These are phyloP conservation scores for Pterocarpus santalinus DNA, from an alignment of 306 rosid species.

Conservation along the genomic window DNA sequence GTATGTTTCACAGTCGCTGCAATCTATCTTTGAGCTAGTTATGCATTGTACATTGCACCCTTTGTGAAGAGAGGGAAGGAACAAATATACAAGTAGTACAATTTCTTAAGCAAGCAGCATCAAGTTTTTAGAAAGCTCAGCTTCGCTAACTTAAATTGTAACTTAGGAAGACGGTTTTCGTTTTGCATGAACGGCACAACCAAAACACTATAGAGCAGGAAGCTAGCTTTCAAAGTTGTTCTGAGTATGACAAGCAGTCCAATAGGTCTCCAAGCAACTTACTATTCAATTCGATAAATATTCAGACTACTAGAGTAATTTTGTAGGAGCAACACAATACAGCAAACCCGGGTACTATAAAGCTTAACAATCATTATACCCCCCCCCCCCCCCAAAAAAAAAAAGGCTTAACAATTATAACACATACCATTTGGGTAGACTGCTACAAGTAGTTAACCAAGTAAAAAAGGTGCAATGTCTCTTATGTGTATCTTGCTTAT, in stretches of 20 bases:
- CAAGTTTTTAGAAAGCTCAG: conserved; percentile 1
- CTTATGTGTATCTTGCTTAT: not conserved
- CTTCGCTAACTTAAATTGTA: not conserved
- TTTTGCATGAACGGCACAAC: conserved; percentile 17
- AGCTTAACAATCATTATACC: not conserved
- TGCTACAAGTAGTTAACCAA: not conserved
- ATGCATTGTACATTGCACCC: not conserved
- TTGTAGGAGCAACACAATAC: not conserved
- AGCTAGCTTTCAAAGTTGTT: not conserved
- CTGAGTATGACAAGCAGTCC: conserved; percentile 2
- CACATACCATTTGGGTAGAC: not conserved
- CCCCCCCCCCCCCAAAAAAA: no score
- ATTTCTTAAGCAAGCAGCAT: not conserved
- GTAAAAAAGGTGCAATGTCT: conserved; percentile 2
- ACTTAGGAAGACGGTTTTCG: not conserved
- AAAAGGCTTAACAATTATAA: not conserved
- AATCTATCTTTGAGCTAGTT: conserved; percentile 6
- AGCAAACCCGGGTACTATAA: conserved; percentile 7
- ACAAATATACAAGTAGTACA: not conserved
- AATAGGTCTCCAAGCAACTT: conserved; percentile 1
- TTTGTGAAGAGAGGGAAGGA: conserved; percentile 5
- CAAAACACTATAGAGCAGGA: conserved; percentile 1
- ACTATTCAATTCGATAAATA: not conserved
- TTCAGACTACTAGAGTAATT: not conserved
- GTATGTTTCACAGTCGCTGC: not conserved